Evolutionary conservation across 2,329 filamentous ascomycete species (phyloP).

Genomic region (Venturia aucupariae): DNA sequence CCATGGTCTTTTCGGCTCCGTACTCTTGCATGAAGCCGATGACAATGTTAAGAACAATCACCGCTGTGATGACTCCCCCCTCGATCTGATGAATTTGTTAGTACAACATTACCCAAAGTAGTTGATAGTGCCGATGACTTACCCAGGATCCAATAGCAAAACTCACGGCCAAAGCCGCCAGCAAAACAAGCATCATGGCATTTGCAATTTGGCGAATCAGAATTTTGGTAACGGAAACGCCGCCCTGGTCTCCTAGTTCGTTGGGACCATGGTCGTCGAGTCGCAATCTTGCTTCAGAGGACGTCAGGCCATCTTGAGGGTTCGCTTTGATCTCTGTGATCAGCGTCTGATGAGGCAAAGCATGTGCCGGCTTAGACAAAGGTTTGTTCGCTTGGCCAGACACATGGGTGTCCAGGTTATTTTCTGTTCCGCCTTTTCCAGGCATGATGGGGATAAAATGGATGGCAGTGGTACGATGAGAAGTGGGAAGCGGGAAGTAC

Average conservation of each 20-base stretch:
- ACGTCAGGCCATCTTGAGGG: slow-evolving; percentile 9
- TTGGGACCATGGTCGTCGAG: slow-evolving; percentile 8
- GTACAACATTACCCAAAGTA: background rate
- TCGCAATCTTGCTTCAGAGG: slow-evolving; percentile 7
- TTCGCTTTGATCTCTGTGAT: slow-evolving; percentile 7
- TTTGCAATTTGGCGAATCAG: slow-evolving; percentile 69
- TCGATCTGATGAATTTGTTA: slow-evolving; percentile 43
- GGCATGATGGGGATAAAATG: background rate
- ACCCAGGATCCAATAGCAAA: slow-evolving; percentile 50
- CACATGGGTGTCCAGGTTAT: background rate
- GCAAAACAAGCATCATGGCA: slow-evolving; percentile 64
- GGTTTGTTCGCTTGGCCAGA: slow-evolving; percentile 13
- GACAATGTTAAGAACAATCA: slow-evolving; percentile 58
- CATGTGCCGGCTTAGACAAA: slow-evolving; percentile 11
- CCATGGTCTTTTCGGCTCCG: slow-evolving; percentile 33
- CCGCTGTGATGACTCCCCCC: slow-evolving; percentile 53
- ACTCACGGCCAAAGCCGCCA: slow-evolving; percentile 61
- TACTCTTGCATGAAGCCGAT: slow-evolving; percentile 48
- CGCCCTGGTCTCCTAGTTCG: slow-evolving; percentile 6
- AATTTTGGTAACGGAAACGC: slow-evolving; percentile 41
- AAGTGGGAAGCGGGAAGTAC: no score
- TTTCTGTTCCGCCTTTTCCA: slow-evolving; percentile 13
- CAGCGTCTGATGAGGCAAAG: slow-evolving; percentile 2
- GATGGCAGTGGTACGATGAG: background rate
- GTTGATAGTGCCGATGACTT: background rate